A percentile compares a stretch with the other conserved stretches of the same genome.
Evolutionary conservation across 2,329 filamentous ascomycete genomes (phyloP).

Genomic region (Coniochaeta pulveracea): DNA sequence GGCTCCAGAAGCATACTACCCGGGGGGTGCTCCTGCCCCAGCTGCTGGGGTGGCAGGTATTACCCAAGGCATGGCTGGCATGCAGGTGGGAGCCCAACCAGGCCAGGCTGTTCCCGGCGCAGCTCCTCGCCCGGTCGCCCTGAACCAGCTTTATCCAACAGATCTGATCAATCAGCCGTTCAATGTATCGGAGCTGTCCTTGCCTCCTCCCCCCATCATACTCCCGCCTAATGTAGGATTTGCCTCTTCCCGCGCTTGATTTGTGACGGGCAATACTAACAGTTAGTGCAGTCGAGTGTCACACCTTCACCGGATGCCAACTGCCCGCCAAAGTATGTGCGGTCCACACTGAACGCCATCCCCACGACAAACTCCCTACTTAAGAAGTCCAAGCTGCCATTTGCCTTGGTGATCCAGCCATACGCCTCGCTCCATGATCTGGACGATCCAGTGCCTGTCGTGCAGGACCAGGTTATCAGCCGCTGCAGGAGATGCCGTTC

Average conservation of each 20-base stretch:
- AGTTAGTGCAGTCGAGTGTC: conserved; percentile 57
- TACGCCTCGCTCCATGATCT: conserved; percentile 88
- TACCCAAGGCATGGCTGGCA: conserved; percentile 75
- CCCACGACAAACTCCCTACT: conserved; percentile 85
- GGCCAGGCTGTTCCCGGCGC: conserved; percentile 43
- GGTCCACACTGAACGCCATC: conserved; percentile 88
- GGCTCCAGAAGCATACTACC: conserved; percentile 55
- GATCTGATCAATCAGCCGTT: conserved; percentile 90
- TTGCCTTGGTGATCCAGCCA: conserved; percentile 91
- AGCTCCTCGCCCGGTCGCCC: conserved; percentile 29
- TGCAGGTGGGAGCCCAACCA: conserved; percentile 73
- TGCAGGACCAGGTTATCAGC: conserved; percentile 95
- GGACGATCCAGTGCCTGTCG: conserved; percentile 81
- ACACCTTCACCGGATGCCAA: conserved; percentile 87
- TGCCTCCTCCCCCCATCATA: conserved; percentile 82
- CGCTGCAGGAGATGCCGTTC: conserved; percentile 90
- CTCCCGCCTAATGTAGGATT: conserved; percentile 81
- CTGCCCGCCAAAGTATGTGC: conserved; percentile 85
- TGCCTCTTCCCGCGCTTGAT: conserved; percentile 6
- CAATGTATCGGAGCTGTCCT: conserved; percentile 83
- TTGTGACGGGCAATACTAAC: conserved; percentile 29
- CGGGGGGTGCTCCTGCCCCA: conserved; percentile 13
- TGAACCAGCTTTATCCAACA: conserved; percentile 87
- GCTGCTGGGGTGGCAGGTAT: conserved; percentile 54
- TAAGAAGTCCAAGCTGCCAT: conserved; percentile 94